These are phyloP conservation scores for Wallacemonas sp. DNA, from an alignment of 208 protist species.

Conservation along the genomic window DNA sequence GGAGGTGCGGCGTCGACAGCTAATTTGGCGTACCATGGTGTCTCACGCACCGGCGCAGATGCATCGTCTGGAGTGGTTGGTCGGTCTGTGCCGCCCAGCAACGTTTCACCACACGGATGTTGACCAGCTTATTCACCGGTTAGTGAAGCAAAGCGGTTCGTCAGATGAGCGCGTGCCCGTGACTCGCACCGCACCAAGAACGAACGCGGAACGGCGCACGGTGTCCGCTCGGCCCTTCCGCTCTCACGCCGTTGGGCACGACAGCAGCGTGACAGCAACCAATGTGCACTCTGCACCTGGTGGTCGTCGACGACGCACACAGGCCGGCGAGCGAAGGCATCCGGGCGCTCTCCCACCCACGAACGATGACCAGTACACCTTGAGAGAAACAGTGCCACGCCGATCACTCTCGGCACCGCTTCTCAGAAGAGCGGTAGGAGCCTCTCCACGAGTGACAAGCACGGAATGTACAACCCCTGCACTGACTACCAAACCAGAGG, in stretches of 20 bases:
- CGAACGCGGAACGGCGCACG: not conserved
- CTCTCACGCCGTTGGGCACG: too few species aligned
- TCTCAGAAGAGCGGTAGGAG: not conserved
- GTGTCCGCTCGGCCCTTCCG: not conserved
- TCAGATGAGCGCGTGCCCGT: too few species aligned
- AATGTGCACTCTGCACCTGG: too few species aligned
- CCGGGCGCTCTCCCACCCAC: too few species aligned
- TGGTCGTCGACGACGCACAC: too few species aligned
- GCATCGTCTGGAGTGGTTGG: conserved; percentile 36
- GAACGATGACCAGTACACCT: too few species aligned
- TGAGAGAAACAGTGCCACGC: too few species aligned
- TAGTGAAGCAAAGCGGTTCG: too few species aligned
- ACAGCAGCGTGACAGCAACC: too few species aligned
- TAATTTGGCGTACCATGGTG: conserved; percentile 8
- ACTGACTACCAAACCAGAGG: not conserved
- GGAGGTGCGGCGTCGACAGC: conserved; percentile 15
- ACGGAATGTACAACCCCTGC: not conserved
- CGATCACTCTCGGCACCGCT: conserved; percentile 1
- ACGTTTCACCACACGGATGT: not conserved
- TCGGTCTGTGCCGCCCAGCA: conserved; percentile 14
- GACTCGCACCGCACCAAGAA: not conserved
- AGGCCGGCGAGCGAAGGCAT: too few species aligned
- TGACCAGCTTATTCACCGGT: not conserved
- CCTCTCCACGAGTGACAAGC: not conserved
- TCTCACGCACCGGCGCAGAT: conserved; percentile 11